Base-by-base conservation (phyloP, 148 eudicot genomes). In the Chenopodium formosanum region DNA sequence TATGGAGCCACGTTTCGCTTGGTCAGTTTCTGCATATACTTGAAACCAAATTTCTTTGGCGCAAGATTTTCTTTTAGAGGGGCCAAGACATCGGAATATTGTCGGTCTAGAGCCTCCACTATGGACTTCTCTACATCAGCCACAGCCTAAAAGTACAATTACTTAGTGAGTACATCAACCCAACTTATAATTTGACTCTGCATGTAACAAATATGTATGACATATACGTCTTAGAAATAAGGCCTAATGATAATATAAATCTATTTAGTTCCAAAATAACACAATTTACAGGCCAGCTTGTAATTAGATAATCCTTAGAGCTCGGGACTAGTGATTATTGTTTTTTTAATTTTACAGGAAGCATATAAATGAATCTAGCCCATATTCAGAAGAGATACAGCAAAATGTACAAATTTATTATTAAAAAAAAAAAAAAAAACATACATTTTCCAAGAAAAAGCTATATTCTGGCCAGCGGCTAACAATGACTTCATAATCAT, bases 401-500 rank as follows among this genome's bases (percentile, higher is more conserved):
- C 20, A 50, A 63, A 62, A 40, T 62, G 72, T 44, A 20, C 25
- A 20, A 44, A 37, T 67, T 31, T 29, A 60, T 32, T 53, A 17
- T 19, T 31, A 31, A 31, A 31, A 31, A 10, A 58, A 48, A 58
- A 37, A 48, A 58, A 37, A 4, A 40, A 0, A 40, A 72, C 90
- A 58, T 91, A 95, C 98, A 87, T 86, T 91, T 88, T 95, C 98
- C 86, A 95, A 84, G 17, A 86, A 89, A 73, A 89, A 90, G 48
- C 92, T 91, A 81, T 95, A 95, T 83, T 95, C 98, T 48, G 98
- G 98, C 98, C 98, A 95, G 65, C 98, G 96, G 82, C 96, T 86
- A 72, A 95, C 90, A 83, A 95, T 93, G 82, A 93, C 92, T 62
- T 90, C 94, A 79, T 93, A 95, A 82, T 91, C 97, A 53, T 88